phyloP scores from a whole-genome alignment of 352 stramenopile genomes.

The Saprolegnia diclina region DNA sequence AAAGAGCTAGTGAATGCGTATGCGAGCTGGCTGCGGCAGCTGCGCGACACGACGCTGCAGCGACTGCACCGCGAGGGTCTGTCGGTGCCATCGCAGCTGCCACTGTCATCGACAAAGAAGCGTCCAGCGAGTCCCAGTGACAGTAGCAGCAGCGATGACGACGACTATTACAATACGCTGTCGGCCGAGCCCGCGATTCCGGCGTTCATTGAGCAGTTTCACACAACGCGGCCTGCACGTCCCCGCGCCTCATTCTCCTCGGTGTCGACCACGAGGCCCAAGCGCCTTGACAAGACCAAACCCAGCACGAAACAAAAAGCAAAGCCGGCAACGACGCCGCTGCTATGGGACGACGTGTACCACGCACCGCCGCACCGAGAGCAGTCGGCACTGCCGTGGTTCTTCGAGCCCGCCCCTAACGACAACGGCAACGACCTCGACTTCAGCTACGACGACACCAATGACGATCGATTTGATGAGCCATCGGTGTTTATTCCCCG shows the following conservation, averaged over 20 bases:
- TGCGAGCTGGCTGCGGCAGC: constrained; percentile 48
- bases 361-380: background rate
- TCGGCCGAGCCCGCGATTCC: background rate
- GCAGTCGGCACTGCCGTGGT: background rate
- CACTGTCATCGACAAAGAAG: background rate
- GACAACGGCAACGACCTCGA: background rate
- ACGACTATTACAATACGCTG: constrained; percentile 6
- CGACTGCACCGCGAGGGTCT: background rate
- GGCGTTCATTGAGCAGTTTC: background rate
- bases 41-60: background rate
- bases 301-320: background rate
- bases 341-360: constrained; percentile 7
- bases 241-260: background rate
- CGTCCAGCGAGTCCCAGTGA: background rate
- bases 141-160: constrained; percentile 17
- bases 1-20: constrained; percentile 44
- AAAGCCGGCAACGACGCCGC: background rate
- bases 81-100: background rate
- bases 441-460: background rate
- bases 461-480: background rate
- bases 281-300: background rate
- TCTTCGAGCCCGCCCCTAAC: background rate
- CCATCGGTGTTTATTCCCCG: background rate
- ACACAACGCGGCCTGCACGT: background rate
- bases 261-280: background rate